phyloP scores from a whole-genome alignment of 176 grass and related monocot species.

The Sorghum bicolor region Sorghum_bicolor_NCBIv3 NC_012870.2:79893501-79894000 shows the following conservation, averaged over 20 bases:
- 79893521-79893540: neutral
- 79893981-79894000: neutral
- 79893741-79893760: neutral
- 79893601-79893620: conserved; percentile 76
- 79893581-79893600: conserved; percentile 69
- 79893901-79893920: conserved; percentile 85
- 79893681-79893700: neutral
- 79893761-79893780: neutral
- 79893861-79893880: conserved; percentile 84
- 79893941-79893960: neutral
- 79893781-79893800: neutral
- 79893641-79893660: conserved; percentile 64
- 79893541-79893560: conserved; percentile 51
- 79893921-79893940: conserved; percentile 30
- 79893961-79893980: neutral
- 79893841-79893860: conserved; percentile 35
- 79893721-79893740: neutral
- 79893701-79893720: neutral
- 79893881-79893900: conserved; percentile 87
- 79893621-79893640: conserved; percentile 86
- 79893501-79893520: neutral
- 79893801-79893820: neutral
- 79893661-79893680: conserved; percentile 45
- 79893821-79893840: conserved; percentile 17
- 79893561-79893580: conserved; percentile 84